A percentile compares a stretch with the other conserved stretches of the same genome.
These are phyloP conservation scores for Nemania sp. DNA, from an alignment of 2,329 filamentous ascomycete genomes.

Conservation along the genomic window DNA sequence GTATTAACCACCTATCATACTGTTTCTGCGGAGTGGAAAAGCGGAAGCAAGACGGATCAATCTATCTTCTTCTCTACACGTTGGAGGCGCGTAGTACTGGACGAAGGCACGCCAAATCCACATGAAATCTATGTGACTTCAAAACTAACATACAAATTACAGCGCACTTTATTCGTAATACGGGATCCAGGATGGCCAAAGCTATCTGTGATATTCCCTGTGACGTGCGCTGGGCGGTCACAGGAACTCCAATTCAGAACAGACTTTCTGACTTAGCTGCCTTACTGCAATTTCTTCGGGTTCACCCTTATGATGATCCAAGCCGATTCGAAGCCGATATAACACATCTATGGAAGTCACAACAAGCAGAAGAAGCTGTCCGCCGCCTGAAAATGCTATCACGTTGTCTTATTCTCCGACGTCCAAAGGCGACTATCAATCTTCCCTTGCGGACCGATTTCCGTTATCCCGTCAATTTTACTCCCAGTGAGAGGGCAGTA, in stretches of 20 bases:
- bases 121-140: not conserved
- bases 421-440: conserved; percentile 44
- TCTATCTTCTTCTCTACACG: conserved; percentile 39
- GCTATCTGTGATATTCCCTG: conserved; percentile 45
- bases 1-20: conserved; percentile 50
- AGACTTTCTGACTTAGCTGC: conserved; percentile 46
- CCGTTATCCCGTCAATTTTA: conserved; percentile 43
- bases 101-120: conserved; percentile 40
- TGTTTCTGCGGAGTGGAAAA: conserved; percentile 43
- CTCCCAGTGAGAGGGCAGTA: conserved; percentile 38
- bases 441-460: conserved; percentile 44
- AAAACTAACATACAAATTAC: not conserved
- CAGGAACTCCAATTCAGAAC: conserved; percentile 55
- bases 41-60: not conserved
- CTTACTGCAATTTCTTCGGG: conserved; percentile 48
- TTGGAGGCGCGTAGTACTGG: conserved; percentile 47
- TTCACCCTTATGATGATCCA: conserved; percentile 46
- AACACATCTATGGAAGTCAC: conserved; percentile 44
- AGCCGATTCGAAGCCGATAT: conserved; percentile 46
- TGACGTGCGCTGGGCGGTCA: conserved; percentile 49
- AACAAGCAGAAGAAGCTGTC: conserved; percentile 42
- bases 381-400: conserved; percentile 46
- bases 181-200: conserved; percentile 39
- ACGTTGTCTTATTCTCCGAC: conserved; percentile 44
- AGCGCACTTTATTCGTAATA: conserved; percentile 49